Evolutionary conservation across 2,329 filamentous ascomycete species (phyloP), one percentile per base, ranked within the genome.

Genomic region (Pyricularia pennisetigena): DNA sequence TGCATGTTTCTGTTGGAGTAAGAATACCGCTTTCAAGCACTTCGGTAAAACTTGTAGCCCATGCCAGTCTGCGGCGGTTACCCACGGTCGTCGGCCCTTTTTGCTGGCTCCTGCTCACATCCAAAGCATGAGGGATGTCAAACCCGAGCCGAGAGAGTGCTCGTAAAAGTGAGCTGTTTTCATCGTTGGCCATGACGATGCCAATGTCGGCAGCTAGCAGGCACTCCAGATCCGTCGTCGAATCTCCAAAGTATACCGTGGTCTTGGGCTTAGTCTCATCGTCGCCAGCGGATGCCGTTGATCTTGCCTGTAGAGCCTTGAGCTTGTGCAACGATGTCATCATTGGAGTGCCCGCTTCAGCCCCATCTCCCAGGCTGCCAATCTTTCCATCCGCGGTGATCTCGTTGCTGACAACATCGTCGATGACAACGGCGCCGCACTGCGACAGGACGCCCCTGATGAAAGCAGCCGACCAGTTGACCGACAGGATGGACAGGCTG

Each of bases 181-280:
- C 76, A 20, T 76, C 72, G 54, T 80, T 73, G 1, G 81, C 78
- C 57, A 88, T 78, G 61, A 83, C 80, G 26, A 86, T 75, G 4
- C 84, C 85, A 41, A 70, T 64, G 6, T 76, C 75, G 1, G 74
- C 75, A 26, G 74, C 73, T 4, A 85, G 71, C 54, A 88, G 74
- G 69, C 85, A 87, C 72, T 82, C 81, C 68, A 87, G 74, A 73
- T 88, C 85, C 1, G 85, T 87, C 1, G 80, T 79, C 30, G 85
- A 86, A 73, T 88, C 85, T 8, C 85, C 85, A 73, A 86, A 81
- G 75, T 87, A 88, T n/a, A 85, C 73, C n/a, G 78, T 73, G 6
- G 69, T 73, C 72, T 68, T 71, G 35, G n/a, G 16, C 12, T 69
- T 64, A 35, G 29, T 26, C 8, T 41, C 16, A 6, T 16, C 30